A percentile compares a stretch with the other conserved stretches of the same genome.
Evolutionary conservation across 2,329 filamentous ascomycete genomes (phyloP).

Genomic region (Neofusicoccum laricinum): DNA sequence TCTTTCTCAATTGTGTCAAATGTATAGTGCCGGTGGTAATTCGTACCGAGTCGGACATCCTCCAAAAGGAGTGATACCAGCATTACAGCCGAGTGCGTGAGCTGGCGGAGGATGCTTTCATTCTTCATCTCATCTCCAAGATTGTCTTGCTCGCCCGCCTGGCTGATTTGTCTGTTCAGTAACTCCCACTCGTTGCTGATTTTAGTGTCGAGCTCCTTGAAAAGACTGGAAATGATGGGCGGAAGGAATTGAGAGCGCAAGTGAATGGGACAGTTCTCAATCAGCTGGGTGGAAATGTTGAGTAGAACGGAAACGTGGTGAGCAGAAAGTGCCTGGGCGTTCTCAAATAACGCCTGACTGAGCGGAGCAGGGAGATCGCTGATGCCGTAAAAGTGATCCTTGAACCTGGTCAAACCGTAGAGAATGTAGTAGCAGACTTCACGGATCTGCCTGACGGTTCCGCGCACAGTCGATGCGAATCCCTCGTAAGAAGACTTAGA

Average conservation of each 20-base stretch:
- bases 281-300: conserved; percentile 81
- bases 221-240: conserved; percentile 76
- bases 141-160: conserved; percentile 68
- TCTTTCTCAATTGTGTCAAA: not conserved
- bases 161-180: conserved; percentile 55
- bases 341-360: conserved; percentile 77
- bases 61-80: conserved; percentile 90
- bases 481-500: conserved; percentile 90
- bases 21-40: conserved; percentile 20
- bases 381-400: conserved; percentile 88
- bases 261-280: conserved; percentile 85
- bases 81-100: conserved; percentile 88
- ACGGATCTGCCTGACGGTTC: conserved; percentile 81
- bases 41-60: conserved; percentile 60
- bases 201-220: conserved; percentile 82
- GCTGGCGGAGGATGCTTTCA: conserved; percentile 88
- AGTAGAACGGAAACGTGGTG: conserved; percentile 94
- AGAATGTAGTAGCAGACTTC: conserved; percentile 94
- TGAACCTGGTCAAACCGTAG: conserved; percentile 86
- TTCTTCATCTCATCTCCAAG: conserved; percentile 96
- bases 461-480: conserved; percentile 87
- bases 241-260: conserved; percentile 78
- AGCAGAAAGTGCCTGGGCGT: conserved; percentile 78
- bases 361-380: conserved; percentile 77
- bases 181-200: conserved; percentile 83